These are phyloP conservation scores for Grosmannia huntii DNA, from an alignment of 2,329 filamentous ascomycete species.

Conservation along the genomic window DNA sequence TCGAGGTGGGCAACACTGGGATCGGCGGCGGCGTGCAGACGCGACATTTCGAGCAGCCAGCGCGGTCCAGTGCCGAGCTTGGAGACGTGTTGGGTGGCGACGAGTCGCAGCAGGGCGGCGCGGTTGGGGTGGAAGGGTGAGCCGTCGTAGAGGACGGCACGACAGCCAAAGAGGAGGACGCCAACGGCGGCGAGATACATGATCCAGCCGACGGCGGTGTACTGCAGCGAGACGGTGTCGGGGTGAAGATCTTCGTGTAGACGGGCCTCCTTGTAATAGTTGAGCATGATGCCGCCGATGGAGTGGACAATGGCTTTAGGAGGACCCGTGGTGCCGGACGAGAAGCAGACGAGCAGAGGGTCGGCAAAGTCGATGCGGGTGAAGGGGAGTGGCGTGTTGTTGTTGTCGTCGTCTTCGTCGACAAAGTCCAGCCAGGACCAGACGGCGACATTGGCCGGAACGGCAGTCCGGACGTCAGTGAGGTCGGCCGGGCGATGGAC, in stretches of 20 bases:
- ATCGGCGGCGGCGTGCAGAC: constrained; percentile 25
- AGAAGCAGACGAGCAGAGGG: constrained; percentile 67
- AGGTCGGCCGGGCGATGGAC: constrained; percentile 42
- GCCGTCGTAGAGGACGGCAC: constrained; percentile 67
- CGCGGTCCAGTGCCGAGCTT: constrained; percentile 64
- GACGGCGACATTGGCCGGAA: constrained; percentile 15
- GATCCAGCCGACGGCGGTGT: constrained; percentile 70
- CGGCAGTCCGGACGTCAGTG: constrained; percentile 23
- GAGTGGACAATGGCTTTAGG: constrained; percentile 82
- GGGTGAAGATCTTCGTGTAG: constrained; percentile 32
- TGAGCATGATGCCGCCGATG: constrained; percentile 49
- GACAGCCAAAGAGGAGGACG: constrained; percentile 45
- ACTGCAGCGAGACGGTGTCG: constrained; percentile 36
- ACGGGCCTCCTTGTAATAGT: constrained; percentile 42
- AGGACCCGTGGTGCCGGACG: constrained; percentile 67
- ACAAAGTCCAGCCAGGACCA: constrained; percentile 32
- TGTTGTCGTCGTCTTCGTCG: constrained; percentile 10
- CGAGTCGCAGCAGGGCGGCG: constrained; percentile 47
- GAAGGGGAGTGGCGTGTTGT: constrained; percentile 32
- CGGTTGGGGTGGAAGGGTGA: constrained; percentile 64
- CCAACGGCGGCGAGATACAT: constrained; percentile 62
- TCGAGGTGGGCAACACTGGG: constrained; percentile 49
- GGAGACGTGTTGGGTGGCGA: constrained; percentile 53
- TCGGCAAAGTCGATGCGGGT: constrained; percentile 56
- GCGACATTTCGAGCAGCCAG: constrained; percentile 63